phyloP scores from a whole-genome alignment of 2,329 filamentous ascomycete species.

The Nannizziopsis arthrosporioides region DNA sequence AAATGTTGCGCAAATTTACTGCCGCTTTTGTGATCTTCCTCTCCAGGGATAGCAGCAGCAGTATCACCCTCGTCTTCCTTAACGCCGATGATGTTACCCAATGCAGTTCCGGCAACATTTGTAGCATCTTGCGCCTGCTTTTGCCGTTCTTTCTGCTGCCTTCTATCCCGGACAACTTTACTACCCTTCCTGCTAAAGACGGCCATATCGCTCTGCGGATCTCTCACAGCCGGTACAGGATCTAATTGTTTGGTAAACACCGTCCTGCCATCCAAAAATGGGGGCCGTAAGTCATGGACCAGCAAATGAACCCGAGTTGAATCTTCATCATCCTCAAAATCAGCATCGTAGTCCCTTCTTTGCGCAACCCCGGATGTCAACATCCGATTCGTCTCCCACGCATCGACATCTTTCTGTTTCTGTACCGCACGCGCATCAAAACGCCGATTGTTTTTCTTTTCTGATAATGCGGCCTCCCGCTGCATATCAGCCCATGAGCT shows the following conservation, averaged over 20 bases:
- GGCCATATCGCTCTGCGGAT: slow-evolving; percentile 96
- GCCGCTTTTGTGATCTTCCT: slow-evolving; percentile 52
- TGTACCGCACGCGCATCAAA: slow-evolving; percentile 66
- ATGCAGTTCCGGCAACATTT: slow-evolving; percentile 75
- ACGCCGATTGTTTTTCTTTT: slow-evolving; percentile 65
- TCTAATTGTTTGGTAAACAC: slow-evolving; percentile 97
- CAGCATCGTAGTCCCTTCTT: slow-evolving; percentile 63
- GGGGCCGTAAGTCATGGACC: slow-evolving; percentile 85
- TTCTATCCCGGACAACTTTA: slow-evolving; percentile 76
- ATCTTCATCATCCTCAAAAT: slow-evolving; percentile 78
- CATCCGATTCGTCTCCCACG: slow-evolving; percentile 99
- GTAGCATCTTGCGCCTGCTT: slow-evolving; percentile 93
- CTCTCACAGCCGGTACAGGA: slow-evolving; percentile 81
- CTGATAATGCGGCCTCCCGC: slow-evolving; percentile 58
- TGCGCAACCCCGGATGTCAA: slow-evolving; percentile 92
- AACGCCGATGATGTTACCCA: slow-evolving; percentile 91
- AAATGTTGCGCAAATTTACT: slow-evolving; percentile 84
- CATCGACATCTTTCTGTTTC: slow-evolving; percentile 87
- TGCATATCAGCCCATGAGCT: slow-evolving; percentile 64
- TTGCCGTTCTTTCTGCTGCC: slow-evolving; percentile 85
- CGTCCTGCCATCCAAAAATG: slow-evolving; percentile 86
- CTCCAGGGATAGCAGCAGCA: slow-evolving; percentile 62
- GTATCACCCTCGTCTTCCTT: slow-evolving; percentile 85
- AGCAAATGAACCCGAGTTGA: slow-evolving; percentile 78
- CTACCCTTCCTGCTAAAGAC: slow-evolving; percentile 95